Conservation (phyloP, 371 early-diverging fungal genomes). For the Actinomortierella wolfii region DNA sequence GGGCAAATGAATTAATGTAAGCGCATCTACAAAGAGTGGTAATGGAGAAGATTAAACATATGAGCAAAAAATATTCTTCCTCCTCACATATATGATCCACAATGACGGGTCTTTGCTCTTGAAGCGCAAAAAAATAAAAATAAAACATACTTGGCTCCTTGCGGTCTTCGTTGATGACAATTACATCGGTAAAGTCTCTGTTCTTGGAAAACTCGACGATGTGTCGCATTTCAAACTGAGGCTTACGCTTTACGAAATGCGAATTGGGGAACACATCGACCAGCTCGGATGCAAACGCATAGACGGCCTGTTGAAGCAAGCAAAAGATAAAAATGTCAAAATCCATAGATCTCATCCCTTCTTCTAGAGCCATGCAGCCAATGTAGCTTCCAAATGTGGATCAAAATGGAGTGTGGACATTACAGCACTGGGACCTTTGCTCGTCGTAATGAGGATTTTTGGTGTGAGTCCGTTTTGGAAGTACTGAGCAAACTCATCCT, state of each 20-base stretch:
- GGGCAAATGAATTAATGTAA: conserved; percentile 95
- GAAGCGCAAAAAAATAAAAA: conserved; percentile 5
- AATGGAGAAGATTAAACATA: conserved; percentile 1
- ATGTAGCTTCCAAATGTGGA: no score
- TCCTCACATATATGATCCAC: no score
- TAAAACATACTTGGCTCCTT: conserved; percentile 80
- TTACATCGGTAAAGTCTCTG: conserved; percentile 89
- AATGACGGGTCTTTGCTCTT: no score
- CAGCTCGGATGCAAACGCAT: conserved; percentile 91
- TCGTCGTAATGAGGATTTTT: conserved; percentile 95
- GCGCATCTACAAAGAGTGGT: conserved; percentile 61
- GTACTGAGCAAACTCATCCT: conserved; percentile 92
- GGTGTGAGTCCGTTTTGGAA: conserved; percentile 84
- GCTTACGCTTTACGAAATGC: conserved; percentile 86
- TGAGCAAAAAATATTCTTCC: no score
- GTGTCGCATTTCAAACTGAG: conserved; percentile 86
- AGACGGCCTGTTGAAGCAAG: conserved; percentile 48
- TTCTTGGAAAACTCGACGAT: conserved; percentile 90
- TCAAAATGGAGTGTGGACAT: conserved; percentile 4
- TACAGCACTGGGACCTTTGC: conserved; percentile 62
- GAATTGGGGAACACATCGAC: conserved; percentile 90
- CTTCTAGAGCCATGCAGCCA: background rate
- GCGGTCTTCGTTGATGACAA: conserved; percentile 92
- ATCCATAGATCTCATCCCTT: background rate
- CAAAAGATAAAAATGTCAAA: background rate